Evolutionary conservation across 2,329 filamentous ascomycete genomes (phyloP), one percentile per base, ranked within the genome.

Genomic region (Pyricularia grisea): DNA sequence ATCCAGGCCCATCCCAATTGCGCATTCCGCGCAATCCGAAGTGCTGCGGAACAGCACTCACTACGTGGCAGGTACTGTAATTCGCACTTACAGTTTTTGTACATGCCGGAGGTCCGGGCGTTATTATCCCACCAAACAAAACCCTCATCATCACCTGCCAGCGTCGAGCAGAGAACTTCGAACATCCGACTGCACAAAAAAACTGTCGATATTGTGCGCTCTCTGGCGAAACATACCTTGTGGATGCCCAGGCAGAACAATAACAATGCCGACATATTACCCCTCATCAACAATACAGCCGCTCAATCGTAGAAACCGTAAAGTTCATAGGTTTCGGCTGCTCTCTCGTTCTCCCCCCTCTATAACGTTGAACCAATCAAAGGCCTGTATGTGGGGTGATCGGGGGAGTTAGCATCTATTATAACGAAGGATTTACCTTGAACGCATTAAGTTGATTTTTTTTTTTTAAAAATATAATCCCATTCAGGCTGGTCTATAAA

Each of bases 41-140:
- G 7, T 14, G n/a, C 14, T 61, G 58, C 27, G 58, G 58, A 61
- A 6, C 58, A 27, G 58, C 42, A 6, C 17, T 25, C 55, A 10
- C 3, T 25, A 58, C n/a, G n/a, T n/a, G n/a, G 6, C 55, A 58
- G 2, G 20, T n/a, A 17, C 50, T n/a, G n/a, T n/a, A n/a, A n/a
- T n/a, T n/a, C n/a, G 42, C 42, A 55, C 42, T 55, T 36, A 36
- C 33, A 33, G 31, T 11, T 11, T 12, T 36, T 14, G 33, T 50
- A 50, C 42, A 50, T 50, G 4, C 17, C 42, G 42, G 42, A 50
- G 42, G 42, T 50, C 42, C 58, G 33, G 65, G 17, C 31, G 25
- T 17, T 25, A 55, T 66, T 66, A 28, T 66, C 23, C 65, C 65
- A 55, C 65, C 65, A 66, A 50, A 66, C 65, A 66, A 23, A 61